Base-by-base conservation (phyloP, 2,329 filamentous ascomycete species). In the Sclerotiophoma versabilis region DNA sequence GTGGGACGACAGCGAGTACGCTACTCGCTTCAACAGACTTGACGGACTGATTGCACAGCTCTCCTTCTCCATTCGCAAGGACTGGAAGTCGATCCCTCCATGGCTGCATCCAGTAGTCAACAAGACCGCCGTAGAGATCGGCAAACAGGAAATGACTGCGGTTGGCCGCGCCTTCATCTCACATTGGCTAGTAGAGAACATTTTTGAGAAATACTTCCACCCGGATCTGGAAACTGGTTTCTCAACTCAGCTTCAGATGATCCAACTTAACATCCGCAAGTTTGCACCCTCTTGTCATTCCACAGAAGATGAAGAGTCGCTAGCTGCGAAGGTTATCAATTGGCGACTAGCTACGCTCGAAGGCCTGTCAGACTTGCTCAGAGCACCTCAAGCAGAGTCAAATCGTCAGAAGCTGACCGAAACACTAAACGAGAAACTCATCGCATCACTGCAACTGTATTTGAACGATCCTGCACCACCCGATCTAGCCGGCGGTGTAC, bases 131-230 rank as follows among this genome's bases (percentile, higher is more conserved):
- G 82, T 96, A 48, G 85, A 88, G 66, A 92, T 89, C 9, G 95
- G 93, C 57, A 96, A 93, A 71, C 93, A 97, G 74, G 95, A 99
- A 76, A 99, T 99, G 95, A 98, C 92, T 6, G 93, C 93, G 5
- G 89, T 96, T 20, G 95, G 95, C 14, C 87, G 93, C 48, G 92
- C 93, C 11, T 87, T 93, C 60, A 92, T 99, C 64, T 90, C 90
- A 23, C 86, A 88, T 56, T 99, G 93, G 92, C 79, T 99, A 5
- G 87, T 93, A 20, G 91, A 96, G 39, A 91, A 96, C 70, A 85
- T 98, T 36, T 96, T 98, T 73, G 88, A 96, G 73, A 88, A 88
- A 48, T 93, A 90, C 75, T 98, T 99, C 78, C 95, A 99, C 70
- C 95, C 95, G 0, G 88, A 88, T 9, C 82, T 99, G 11, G 92